These are phyloP conservation scores for Eleusine coracana DNA, from an alignment of 176 grass and related monocot species.

Conservation along the genomic window DNA sequence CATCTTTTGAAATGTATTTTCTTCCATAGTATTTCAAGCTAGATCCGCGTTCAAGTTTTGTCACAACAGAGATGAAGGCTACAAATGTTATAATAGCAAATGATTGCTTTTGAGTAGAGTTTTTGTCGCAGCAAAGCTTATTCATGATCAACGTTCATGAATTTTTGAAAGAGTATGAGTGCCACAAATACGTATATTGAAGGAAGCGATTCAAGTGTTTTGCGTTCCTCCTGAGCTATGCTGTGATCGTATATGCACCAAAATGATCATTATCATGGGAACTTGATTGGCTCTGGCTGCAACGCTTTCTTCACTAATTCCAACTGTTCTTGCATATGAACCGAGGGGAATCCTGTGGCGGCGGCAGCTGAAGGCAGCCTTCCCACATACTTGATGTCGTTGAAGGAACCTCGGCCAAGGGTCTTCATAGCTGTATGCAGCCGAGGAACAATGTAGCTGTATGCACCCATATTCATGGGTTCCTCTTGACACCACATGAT, in stretches of 20 bases:
- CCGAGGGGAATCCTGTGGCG: constrained; percentile 72
- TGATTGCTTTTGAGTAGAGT: too few species aligned
- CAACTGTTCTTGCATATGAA: constrained; percentile 73
- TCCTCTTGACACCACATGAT: constrained; percentile 92
- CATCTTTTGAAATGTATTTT: too few species aligned
- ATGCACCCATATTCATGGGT: constrained; percentile 91
- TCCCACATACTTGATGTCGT: constrained; percentile 81
- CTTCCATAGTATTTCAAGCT: too few species aligned
- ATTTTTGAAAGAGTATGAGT: too few species aligned
- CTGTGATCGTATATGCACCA: background rate
- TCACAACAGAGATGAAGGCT: too few species aligned
- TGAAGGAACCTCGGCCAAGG: constrained; percentile 55
- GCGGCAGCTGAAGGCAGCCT: constrained; percentile 81
- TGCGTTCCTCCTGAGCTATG: background rate
- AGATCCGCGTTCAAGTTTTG: too few species aligned
- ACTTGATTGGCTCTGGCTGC: constrained; percentile 62
- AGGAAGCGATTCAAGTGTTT: background rate
- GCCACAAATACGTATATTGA: background rate
- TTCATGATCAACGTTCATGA: too few species aligned
- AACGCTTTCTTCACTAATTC: constrained; percentile 71
- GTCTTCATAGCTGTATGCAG: constrained; percentile 66
- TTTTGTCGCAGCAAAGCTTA: too few species aligned
- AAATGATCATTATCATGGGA: constrained; percentile 23
- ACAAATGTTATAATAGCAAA: too few species aligned
- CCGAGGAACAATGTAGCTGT: constrained; percentile 66